These are phyloP conservation scores for Sugiyamaella smithiae DNA, from an alignment of 805 yeast genomes.

Conservation along the genomic window DNA sequence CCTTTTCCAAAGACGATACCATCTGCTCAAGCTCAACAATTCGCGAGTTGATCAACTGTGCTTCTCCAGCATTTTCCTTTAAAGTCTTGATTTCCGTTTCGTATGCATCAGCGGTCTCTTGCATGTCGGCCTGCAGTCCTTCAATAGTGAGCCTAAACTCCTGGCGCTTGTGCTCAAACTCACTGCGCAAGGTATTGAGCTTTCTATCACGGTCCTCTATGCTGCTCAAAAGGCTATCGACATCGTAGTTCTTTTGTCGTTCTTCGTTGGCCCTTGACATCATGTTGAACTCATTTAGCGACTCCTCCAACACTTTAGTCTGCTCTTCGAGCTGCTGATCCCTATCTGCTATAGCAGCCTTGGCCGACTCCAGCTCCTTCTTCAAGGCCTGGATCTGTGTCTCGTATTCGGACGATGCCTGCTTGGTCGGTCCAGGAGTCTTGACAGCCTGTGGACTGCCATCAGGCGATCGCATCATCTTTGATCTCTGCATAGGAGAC, in stretches of 20 bases:
- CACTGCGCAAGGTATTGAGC: conserved; percentile 27
- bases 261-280: conserved; percentile 19
- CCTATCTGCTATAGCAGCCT: conserved; percentile 18
- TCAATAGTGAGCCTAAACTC: conserved; percentile 34
- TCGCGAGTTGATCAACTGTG: conserved; percentile 24
- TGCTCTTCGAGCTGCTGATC: conserved; percentile 43
- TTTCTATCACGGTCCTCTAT: conserved; percentile 31
- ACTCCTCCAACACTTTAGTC: conserved; percentile 43
- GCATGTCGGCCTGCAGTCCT: conserved; percentile 27
- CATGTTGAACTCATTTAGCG: conserved; percentile 42
- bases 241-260: conserved; percentile 15
- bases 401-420: conserved; percentile 3
- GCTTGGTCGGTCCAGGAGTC: not conserved
- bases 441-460: not conserved
- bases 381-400: conserved; percentile 20
- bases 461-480: not conserved
- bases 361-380: conserved; percentile 24
- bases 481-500: not conserved
- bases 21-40: conserved; percentile 27
- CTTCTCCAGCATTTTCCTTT: conserved; percentile 23
- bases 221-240: conserved; percentile 28
- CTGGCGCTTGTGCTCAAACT: conserved; percentile 30
- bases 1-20: conserved; percentile 27
- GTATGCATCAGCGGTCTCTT: conserved; percentile 23
- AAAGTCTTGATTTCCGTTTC: conserved; percentile 24